phyloP scores from a whole-genome alignment of 768 basidiomycete genomes.

The Lactarius tabidus region DNA sequence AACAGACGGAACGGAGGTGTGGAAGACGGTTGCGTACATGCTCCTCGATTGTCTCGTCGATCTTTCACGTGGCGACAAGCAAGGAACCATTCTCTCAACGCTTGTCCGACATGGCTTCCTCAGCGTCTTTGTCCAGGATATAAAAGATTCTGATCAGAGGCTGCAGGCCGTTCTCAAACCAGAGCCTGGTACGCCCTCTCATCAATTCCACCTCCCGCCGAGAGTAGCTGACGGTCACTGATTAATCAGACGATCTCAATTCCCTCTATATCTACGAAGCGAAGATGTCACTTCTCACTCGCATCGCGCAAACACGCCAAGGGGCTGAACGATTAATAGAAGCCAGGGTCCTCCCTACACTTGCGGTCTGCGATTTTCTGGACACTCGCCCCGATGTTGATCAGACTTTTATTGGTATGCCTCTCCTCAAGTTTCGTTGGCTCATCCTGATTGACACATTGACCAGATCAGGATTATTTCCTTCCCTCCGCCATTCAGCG shows the following conservation, averaged over 20 bases:
- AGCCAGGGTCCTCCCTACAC: conserved; percentile 62
- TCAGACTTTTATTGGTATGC: conserved; percentile 73
- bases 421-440: background rate
- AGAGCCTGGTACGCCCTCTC: conserved; percentile 68
- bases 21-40: conserved; percentile 95
- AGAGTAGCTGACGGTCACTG: background rate
- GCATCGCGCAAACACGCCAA: conserved; percentile 74
- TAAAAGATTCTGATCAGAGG: conserved; percentile 77
- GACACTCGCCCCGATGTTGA: conserved; percentile 82
- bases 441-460: conserved; percentile 11
- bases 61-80: conserved; percentile 66
- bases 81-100: conserved; percentile 52
- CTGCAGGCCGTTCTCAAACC: conserved; percentile 77
- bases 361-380: conserved; percentile 84
- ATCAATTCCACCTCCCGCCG: background rate
- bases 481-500: conserved; percentile 82
- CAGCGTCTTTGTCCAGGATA: conserved; percentile 71
- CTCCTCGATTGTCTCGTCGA: conserved; percentile 77
- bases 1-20: conserved; percentile 91
- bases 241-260: conserved; percentile 72
- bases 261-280: conserved; percentile 92
- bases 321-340: conserved; percentile 87
- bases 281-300: conserved; percentile 85
- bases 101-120: conserved; percentile 74
- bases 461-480: conserved; percentile 76